These are phyloP conservation scores for Quillaja saponaria DNA, from an alignment of 306 rosid species.

Conservation along the genomic window DNA sequence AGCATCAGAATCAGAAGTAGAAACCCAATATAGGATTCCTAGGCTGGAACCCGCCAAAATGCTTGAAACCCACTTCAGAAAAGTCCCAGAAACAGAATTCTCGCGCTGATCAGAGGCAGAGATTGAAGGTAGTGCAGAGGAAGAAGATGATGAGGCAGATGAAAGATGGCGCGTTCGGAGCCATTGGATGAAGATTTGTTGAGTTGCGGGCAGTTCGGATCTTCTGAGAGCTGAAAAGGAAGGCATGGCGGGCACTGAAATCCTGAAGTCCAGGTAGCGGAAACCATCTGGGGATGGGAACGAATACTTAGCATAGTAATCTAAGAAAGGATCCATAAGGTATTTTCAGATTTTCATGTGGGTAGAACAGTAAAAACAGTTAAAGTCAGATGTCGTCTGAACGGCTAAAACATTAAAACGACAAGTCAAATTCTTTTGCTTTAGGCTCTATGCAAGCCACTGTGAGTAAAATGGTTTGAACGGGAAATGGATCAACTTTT, in stretches of 20 bases:
- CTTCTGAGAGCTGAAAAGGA: constrained; percentile 42
- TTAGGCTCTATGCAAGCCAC: too few relatives aligned
- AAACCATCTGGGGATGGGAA: too few relatives aligned
- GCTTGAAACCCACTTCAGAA: constrained; percentile 44
- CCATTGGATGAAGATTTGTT: constrained; percentile 31
- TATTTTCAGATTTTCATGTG: too few relatives aligned
- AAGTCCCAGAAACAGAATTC: constrained; percentile 19
- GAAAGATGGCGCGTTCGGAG: constrained; percentile 25
- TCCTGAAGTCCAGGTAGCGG: too few relatives aligned
- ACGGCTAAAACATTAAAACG: too few relatives aligned
- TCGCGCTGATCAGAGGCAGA: constrained; percentile 2
- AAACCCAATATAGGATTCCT: constrained; percentile 58
- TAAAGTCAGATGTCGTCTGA: too few relatives aligned
- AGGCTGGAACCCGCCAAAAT: constrained; percentile 45
- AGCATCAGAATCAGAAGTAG: constrained; percentile 15
- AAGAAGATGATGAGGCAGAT: constrained; percentile 20
- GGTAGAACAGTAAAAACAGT: too few relatives aligned
- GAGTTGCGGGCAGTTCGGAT: constrained; percentile 36
- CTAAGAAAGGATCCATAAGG: too few relatives aligned
- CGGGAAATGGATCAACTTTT: too few relatives aligned
- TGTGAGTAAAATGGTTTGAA: too few relatives aligned
- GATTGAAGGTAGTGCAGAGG: constrained; percentile 30
- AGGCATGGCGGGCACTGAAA: constrained; percentile 48
- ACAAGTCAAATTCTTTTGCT: too few relatives aligned
- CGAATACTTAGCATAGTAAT: too few relatives aligned